These are phyloP conservation scores for Nitzschia inconspicua DNA, from an alignment of 108 stramenopile species.

Conservation along the genomic window DNA sequence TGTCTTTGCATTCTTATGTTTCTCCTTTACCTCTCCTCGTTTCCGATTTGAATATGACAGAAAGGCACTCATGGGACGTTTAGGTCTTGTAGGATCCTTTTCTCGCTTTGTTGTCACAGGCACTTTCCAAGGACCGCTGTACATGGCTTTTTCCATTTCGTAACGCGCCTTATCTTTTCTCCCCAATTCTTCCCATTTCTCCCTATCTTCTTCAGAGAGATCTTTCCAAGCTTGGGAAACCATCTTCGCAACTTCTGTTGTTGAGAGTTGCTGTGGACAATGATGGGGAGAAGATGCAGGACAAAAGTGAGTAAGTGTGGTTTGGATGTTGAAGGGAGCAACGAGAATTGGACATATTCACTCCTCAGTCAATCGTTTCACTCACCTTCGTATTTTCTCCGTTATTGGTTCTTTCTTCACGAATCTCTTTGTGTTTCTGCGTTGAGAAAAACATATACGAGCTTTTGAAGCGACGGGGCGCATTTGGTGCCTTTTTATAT, in stretches of 20 bases:
- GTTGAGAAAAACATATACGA: constrained; percentile 46
- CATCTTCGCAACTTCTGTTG: constrained; percentile 37
- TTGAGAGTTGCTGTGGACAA: no score
- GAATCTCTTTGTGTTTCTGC: constrained; percentile 38
- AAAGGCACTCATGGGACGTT: constrained; percentile 59
- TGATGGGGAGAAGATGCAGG: no score
- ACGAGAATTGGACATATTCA: no score
- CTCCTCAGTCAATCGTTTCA: no score
- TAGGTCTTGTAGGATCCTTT: constrained; percentile 57
- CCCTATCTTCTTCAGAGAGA: constrained; percentile 21
- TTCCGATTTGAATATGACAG: constrained; percentile 39
- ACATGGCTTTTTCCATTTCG: constrained; percentile 41
- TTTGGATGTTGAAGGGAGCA: no score
- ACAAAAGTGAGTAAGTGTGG: no score
- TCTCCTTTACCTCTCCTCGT: constrained; percentile 22
- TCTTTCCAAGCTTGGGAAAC: constrained; percentile 37
- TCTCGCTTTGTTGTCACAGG: constrained; percentile 18
- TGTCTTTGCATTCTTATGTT: constrained; percentile 28
- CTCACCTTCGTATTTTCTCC: constrained; percentile 39
- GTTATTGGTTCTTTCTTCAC: constrained; percentile 13
- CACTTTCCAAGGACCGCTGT: constrained; percentile 38
- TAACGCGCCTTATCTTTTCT: constrained; percentile 30
- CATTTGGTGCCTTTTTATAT: constrained; percentile 42
- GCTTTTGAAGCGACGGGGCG: constrained; percentile 43
- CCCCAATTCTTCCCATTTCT: constrained; percentile 33